A percentile compares a stretch with the other conserved stretches of the same genome.
Evolutionary conservation across 2,329 filamentous ascomycete species (phyloP).

Genomic region (Orbilia blumenaviensis): DNA sequence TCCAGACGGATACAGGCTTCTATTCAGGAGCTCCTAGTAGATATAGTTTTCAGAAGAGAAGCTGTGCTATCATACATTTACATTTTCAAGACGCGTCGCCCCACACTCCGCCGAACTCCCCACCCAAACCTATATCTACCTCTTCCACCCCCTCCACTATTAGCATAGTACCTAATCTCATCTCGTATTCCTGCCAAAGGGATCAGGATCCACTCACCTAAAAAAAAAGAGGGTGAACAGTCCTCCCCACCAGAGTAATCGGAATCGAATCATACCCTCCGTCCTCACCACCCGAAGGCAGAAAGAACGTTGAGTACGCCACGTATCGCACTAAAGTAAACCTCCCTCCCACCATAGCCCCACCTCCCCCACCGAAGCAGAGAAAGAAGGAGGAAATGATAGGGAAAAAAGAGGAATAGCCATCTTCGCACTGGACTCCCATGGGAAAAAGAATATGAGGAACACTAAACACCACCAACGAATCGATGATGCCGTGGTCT

Average conservation of each 20-base stretch:
- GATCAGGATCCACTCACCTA: slow-evolving; percentile 39
- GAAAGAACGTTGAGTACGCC: slow-evolving; percentile 66
- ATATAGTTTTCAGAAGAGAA: neutral
- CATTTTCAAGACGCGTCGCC: neutral
- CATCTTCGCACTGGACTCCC: slow-evolving; percentile 54
- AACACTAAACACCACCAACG: slow-evolving; percentile 27
- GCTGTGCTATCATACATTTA: neutral
- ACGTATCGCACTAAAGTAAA: slow-evolving; percentile 83
- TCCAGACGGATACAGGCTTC: neutral
- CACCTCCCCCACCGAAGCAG: slow-evolving; percentile 60
- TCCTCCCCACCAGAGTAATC: slow-evolving; percentile 77
- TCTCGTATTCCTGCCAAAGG: neutral
- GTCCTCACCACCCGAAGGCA: slow-evolving; percentile 59
- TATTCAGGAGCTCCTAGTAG: neutral
- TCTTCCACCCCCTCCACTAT: slow-evolving; percentile 16
- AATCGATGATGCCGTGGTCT: slow-evolving; percentile 35
- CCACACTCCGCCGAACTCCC: neutral
- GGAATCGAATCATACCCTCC: slow-evolving; percentile 77
- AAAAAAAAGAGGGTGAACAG: slow-evolving; percentile 66
- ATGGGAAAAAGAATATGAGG: slow-evolving; percentile 25
- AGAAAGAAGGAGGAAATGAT: neutral
- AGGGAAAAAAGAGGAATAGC: slow-evolving; percentile 41
- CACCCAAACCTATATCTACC: neutral
- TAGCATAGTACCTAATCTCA: slow-evolving; percentile 41
- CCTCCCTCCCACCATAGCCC: slow-evolving; percentile 62